Evolutionary conservation across 2,329 filamentous ascomycete species (phyloP).

Genomic region (Trichoderma brevicompactum): DNA sequence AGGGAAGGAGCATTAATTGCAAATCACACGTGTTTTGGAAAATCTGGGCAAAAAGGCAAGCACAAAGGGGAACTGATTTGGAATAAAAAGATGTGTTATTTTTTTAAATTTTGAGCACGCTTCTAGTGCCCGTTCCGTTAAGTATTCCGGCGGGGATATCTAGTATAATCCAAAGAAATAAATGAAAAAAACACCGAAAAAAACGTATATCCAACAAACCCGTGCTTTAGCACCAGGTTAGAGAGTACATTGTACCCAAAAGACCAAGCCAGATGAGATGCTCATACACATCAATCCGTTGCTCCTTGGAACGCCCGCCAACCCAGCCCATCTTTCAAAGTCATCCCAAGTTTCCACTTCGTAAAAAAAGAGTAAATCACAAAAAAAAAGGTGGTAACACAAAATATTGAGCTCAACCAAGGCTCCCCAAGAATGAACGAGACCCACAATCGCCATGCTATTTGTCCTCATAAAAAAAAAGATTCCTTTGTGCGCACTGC

Average conservation of each 20-base stretch:
- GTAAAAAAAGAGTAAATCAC: slow-evolving; percentile 1
- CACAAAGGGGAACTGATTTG: not conserved
- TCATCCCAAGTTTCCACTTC: slow-evolving; percentile 24
- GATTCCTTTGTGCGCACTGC: slow-evolving; percentile 5
- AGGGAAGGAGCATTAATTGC: not conserved
- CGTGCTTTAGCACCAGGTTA: slow-evolving; percentile 18
- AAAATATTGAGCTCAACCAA: slow-evolving; percentile 25
- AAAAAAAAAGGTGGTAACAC: slow-evolving; percentile 27
- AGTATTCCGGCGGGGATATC: slow-evolving; percentile 28
- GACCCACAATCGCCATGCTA: slow-evolving; percentile 30
- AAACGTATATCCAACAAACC: slow-evolving; percentile 23
- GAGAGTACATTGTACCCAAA: slow-evolving; percentile 15
- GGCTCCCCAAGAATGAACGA: slow-evolving; percentile 25
- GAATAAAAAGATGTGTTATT: slow-evolving; percentile 4
- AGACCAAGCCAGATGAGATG: slow-evolving; percentile 25
- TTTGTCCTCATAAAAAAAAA: slow-evolving; percentile 23
- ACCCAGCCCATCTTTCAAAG: slow-evolving; percentile 21
- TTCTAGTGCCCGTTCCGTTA: slow-evolving; percentile 22
- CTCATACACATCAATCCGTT: slow-evolving; percentile 25
- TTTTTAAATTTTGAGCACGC: slow-evolving; percentile 15
- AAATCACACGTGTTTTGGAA: not conserved
- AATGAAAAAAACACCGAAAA: slow-evolving; percentile 13
- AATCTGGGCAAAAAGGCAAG: not conserved
- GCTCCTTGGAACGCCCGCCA: slow-evolving; percentile 29
- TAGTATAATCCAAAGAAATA: slow-evolving; percentile 24